Evolutionary conservation across 768 basidiomycete species (phyloP).

Genomic region (Lactifluus rugatus): DNA sequence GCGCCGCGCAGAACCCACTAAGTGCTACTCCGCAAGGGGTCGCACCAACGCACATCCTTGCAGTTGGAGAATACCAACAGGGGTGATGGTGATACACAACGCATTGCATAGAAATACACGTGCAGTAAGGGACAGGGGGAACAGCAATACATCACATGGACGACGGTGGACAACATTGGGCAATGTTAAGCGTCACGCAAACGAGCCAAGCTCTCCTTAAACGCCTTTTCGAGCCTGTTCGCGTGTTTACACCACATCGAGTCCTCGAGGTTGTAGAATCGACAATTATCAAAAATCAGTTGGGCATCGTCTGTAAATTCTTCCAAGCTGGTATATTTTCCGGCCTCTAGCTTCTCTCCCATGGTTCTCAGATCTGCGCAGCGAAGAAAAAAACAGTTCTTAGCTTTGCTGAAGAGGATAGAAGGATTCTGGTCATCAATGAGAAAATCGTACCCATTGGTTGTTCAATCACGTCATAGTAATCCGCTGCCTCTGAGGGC

Average conservation of each 20-base stretch:
- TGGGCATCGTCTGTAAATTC: constrained; percentile 71
- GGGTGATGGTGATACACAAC: constrained; percentile 1
- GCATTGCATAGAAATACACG: constrained; percentile 16
- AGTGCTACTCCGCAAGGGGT: background rate
- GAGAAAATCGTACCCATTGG: constrained; percentile 73
- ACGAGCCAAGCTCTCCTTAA: constrained; percentile 43
- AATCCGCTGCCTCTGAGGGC: constrained; percentile 70
- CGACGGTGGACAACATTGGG: background rate
- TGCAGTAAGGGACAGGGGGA: constrained; percentile 6
- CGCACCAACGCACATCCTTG: background rate
- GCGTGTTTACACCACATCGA: constrained; percentile 80
- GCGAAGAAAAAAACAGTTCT: background rate
- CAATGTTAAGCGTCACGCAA: constrained; percentile 13
- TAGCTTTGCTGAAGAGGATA: background rate
- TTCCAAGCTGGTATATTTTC: constrained; percentile 68
- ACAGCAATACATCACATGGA: background rate
- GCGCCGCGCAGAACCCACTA: background rate
- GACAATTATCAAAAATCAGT: constrained; percentile 84
- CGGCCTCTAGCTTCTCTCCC: constrained; percentile 81
- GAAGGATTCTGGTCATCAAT: background rate
- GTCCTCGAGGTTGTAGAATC: constrained; percentile 73
- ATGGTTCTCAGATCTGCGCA: constrained; percentile 74
- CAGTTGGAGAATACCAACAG: background rate
- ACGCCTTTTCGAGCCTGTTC: constrained; percentile 68
- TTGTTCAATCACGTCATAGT: constrained; percentile 77